Evolutionary conservation across 2,329 filamentous ascomycete genomes (phyloP), one percentile per base, ranked within the genome.

Genomic region (Colletotrichum sublineola): DNA sequence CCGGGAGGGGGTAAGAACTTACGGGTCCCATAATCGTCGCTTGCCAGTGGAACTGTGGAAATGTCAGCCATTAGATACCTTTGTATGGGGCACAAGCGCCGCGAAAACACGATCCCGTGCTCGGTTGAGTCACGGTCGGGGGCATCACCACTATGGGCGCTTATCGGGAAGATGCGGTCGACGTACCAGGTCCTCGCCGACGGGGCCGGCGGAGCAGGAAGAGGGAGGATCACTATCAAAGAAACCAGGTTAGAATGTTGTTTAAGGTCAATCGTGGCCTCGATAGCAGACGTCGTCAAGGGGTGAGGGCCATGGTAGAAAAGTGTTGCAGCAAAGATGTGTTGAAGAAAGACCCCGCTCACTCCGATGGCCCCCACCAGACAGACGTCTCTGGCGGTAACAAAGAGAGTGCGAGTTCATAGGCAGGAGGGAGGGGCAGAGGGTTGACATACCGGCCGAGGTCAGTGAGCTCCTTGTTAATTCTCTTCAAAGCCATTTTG

Each of bases 21-120:
- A 97, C 94, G 83, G 96, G 96, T 85, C 96, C 96, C 96, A 99
- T 99, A 84, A 99, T 99, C 65, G 96, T 99, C 80, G 96, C 96
- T 92, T 99, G 96, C 96, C 96, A 99, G 91, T 98, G 96, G 83
- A 99, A 99, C 96, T 99, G 79, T 79, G 14, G 14, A 5, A 44
- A 38, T 1, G 7, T 33, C 73, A 73, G 75, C 73, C 62, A 64
- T 68, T 57, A 55, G 31, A 66, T 53, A 2, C 63, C 7, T 20
- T 55, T 68, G 11, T 29, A 15, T 33, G 20, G 24, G 42, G 38
- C 20, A 14, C 31, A 24, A 8, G 14, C 24, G 29, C 44, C 29
- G 44, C n/a, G 31, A 63, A 55, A 38, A 20, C 57, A 15, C 56
- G 52, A 55, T 77, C 71, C 75, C 74, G 74, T 78, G 77, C 71